phyloP scores from a whole-genome alignment of 495 filamentous ascomycete genomes.

The Annulohypoxylon maeteangense region DNA sequence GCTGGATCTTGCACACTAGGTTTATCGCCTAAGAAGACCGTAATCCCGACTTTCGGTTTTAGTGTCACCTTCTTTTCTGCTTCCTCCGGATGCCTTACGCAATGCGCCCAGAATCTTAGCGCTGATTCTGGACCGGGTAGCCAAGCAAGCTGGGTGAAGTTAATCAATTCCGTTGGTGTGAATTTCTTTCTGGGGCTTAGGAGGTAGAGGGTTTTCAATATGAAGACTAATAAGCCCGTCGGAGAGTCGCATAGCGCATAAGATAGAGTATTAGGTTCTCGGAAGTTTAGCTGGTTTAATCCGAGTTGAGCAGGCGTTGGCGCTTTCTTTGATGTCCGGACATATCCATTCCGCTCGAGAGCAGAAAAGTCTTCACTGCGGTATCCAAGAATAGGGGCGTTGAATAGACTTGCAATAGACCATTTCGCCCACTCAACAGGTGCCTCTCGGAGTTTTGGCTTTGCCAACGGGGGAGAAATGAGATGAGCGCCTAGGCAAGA shows the following conservation, averaged over 20 bases:
- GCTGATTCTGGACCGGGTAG: slow-evolving; percentile 60
- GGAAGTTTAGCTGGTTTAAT: slow-evolving; percentile 43
- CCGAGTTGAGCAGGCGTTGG: slow-evolving; percentile 34
- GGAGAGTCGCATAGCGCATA: slow-evolving; percentile 67
- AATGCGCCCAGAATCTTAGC: slow-evolving; percentile 58
- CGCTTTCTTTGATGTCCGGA: slow-evolving; percentile 21
- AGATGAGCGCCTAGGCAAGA: slow-evolving; percentile 72
- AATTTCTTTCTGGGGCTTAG: slow-evolving; percentile 49
- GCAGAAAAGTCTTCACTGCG: slow-evolving; percentile 51
- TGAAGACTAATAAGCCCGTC: slow-evolving; percentile 59
- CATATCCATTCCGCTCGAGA: slow-evolving; percentile 31
- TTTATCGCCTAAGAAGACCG: slow-evolving; percentile 54
- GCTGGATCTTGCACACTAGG: background rate
- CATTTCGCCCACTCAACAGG: slow-evolving; percentile 58
- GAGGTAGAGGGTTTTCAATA: slow-evolving; percentile 52
- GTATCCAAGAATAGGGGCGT: slow-evolving; percentile 55
- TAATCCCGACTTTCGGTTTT: slow-evolving; percentile 55
- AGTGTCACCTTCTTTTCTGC: slow-evolving; percentile 25
- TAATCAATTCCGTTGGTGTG: slow-evolving; percentile 55
- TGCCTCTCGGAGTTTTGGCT: slow-evolving; percentile 47
- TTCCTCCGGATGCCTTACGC: slow-evolving; percentile 47
- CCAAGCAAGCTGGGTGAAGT: slow-evolving; percentile 59
- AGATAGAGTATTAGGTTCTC: slow-evolving; percentile 60
- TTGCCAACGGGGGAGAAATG: slow-evolving; percentile 56
- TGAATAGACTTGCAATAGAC: slow-evolving; percentile 54